Evolutionary conservation across 352 stramenopile species (phyloP).

Genomic region (Phytopythium oedochilum): DNA sequence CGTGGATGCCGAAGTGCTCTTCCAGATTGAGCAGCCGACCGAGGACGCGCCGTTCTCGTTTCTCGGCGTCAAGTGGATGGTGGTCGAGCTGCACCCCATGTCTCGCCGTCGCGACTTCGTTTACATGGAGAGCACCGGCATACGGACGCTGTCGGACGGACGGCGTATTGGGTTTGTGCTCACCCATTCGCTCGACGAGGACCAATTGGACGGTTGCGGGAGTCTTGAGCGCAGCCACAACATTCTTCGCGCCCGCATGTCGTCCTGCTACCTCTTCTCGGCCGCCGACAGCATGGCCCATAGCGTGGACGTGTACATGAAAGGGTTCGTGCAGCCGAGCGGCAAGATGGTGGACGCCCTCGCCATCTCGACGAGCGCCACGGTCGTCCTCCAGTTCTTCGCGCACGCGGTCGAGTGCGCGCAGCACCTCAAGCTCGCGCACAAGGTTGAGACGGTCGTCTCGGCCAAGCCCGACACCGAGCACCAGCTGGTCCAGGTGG

Average conservation of each 20-base stretch:
- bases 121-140: constrained; percentile 26
- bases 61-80: constrained; percentile 39
- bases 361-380: constrained; percentile 15
- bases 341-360: constrained; percentile 25
- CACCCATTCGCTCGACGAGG: constrained; percentile 23
- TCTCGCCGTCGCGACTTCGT: constrained; percentile 32
- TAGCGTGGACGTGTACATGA: constrained; percentile 37
- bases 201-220: background rate
- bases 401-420: constrained; percentile 25
- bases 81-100: constrained; percentile 14
- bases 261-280: constrained; percentile 26
- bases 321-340: constrained; percentile 19
- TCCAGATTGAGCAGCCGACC: constrained; percentile 24
- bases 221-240: background rate
- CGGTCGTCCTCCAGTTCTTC: constrained; percentile 21
- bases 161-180: constrained; percentile 25
- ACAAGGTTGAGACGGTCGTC: background rate
- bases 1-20: constrained; percentile 33
- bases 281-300: constrained; percentile 15
- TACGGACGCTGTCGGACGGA: constrained; percentile 14
- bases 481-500: constrained; percentile 11
- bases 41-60: constrained; percentile 42
- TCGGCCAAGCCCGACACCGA: background rate
- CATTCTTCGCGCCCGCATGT: constrained; percentile 17
- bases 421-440: constrained; percentile 38